phyloP scores from a whole-genome alignment of 1,139 yeast species.

The Hanseniaspora uvarum region DNA sequence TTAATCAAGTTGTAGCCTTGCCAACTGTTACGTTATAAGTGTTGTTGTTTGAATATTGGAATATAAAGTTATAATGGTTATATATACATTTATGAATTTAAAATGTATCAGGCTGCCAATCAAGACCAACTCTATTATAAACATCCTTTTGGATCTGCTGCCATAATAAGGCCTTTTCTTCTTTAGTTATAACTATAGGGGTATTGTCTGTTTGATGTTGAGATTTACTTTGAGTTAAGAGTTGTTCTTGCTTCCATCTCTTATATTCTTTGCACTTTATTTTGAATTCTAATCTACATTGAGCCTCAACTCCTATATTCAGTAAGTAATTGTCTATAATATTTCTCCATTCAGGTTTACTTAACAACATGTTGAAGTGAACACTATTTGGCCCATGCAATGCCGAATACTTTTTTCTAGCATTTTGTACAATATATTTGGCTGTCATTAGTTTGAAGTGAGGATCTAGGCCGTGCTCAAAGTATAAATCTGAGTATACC shows the following conservation, averaged over 20 bases:
- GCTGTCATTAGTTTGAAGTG: conserved; percentile 50
- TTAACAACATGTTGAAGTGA: conserved; percentile 28
- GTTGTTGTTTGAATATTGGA: neutral
- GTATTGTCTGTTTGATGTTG: conserved; percentile 17
- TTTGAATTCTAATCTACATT: conserved; percentile 52
- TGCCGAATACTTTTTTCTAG: conserved; percentile 32
- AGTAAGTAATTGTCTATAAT: conserved; percentile 54
- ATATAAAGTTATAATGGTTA: neutral
- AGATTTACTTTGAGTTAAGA: conserved; percentile 25
- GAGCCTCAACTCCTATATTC: conserved; percentile 59
- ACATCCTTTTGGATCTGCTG: conserved; percentile 48
- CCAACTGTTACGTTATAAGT: no score
- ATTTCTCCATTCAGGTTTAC: conserved; percentile 56
- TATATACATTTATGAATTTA: neutral
- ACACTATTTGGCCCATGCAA: conserved; percentile 33
- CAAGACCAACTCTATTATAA: conserved; percentile 45
- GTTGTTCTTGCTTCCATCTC: conserved; percentile 31
- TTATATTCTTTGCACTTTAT: conserved; percentile 38
- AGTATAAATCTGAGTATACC: conserved; percentile 47
- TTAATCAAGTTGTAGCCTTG: no score
- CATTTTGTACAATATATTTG: conserved; percentile 46
- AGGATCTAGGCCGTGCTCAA: conserved; percentile 46
- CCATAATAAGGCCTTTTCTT: conserved; percentile 50
- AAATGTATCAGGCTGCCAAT: conserved; percentile 48
- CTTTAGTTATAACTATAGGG: conserved; percentile 37